A percentile compares a stretch with the other conserved stretches of the same genome.
phyloP scores from a whole-genome alignment of 2,329 filamentous ascomycete species.

The Paecilomyces formosus region DNA sequence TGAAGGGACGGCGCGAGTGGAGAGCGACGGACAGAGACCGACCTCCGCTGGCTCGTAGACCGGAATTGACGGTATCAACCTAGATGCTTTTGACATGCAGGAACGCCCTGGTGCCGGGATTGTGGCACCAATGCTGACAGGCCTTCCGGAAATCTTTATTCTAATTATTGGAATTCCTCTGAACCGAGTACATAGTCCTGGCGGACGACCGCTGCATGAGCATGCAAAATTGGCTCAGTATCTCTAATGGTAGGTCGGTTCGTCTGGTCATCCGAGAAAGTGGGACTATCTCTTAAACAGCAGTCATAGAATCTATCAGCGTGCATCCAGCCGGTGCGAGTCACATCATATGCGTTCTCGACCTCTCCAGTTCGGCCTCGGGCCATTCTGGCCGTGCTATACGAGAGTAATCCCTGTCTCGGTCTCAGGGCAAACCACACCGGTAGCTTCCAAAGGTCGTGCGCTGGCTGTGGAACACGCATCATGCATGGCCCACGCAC shows the following conservation, averaged over 20 bases:
- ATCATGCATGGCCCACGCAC: not conserved
- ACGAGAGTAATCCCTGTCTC: no score
- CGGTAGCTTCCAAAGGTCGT: no score
- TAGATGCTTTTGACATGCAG: not conserved
- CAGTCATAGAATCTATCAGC: no score
- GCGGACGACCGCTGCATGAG: not conserved
- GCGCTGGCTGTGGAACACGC: no score
- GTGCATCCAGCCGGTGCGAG: no score
- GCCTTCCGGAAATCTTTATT: not conserved
- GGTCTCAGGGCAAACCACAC: no score
- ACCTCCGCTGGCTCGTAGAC: not conserved
- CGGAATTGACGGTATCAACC: not conserved
- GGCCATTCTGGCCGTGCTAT: no score
- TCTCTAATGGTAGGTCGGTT: not conserved
- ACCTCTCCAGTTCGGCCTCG: no score
- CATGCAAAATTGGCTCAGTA: not conserved
- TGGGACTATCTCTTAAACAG: no score
- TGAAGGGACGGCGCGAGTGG: not conserved
- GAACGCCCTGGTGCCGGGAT: not conserved
- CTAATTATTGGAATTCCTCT: not conserved
- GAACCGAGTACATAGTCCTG: not conserved
- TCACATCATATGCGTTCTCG: no score
- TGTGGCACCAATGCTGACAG: not conserved
- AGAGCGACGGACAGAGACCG: not conserved
- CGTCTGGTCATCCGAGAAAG: no score